Percentiles rank a stretch among this genome's conserved stretches.
Conservation (phyloP, 441 rosid species). For the Pelargonium australe region DNA sequence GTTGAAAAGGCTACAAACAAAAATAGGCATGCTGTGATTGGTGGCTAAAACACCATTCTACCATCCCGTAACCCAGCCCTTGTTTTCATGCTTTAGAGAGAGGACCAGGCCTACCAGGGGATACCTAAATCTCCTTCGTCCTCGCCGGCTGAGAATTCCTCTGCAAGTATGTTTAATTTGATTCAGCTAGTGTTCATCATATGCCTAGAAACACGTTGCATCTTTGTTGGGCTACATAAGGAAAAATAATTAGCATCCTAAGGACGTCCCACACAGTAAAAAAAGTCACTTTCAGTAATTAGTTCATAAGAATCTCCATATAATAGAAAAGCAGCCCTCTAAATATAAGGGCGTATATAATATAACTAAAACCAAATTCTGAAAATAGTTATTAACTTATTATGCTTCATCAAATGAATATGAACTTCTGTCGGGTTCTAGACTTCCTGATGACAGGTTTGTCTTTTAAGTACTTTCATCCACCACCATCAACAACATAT, state of each 20-base stretch:
- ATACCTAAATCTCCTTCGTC: not conserved
- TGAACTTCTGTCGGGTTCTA: slow-evolving; percentile 12
- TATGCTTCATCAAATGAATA: slow-evolving; percentile 2
- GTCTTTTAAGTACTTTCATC: slow-evolving; percentile 18
- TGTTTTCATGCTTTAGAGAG: not conserved
- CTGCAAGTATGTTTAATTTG: not conserved
- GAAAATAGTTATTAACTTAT: not conserved
- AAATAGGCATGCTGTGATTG: not conserved
- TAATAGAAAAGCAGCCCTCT: not conserved
- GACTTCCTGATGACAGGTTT: slow-evolving; percentile 17
- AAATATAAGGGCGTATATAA: not conserved
- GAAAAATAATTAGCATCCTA: too few relatives aligned
- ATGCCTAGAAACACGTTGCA: not conserved
- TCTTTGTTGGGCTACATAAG: too few relatives aligned
- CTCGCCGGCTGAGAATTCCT: not conserved
- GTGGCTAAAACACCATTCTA: not conserved
- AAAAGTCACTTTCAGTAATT: not conserved
- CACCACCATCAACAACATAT: slow-evolving; percentile 18
- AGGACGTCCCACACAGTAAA: too few relatives aligned
- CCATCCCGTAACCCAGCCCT: not conserved
- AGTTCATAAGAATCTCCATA: not conserved
- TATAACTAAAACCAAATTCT: not conserved
- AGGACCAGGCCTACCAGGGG: too few relatives aligned
- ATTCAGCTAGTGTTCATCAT: not conserved
- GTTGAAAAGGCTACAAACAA: not conserved